A percentile compares a stretch with the other conserved stretches of the same genome.
phyloP scores from a whole-genome alignment of 345 rosid genomes.

The Tarenaya hassleriana region DNA sequence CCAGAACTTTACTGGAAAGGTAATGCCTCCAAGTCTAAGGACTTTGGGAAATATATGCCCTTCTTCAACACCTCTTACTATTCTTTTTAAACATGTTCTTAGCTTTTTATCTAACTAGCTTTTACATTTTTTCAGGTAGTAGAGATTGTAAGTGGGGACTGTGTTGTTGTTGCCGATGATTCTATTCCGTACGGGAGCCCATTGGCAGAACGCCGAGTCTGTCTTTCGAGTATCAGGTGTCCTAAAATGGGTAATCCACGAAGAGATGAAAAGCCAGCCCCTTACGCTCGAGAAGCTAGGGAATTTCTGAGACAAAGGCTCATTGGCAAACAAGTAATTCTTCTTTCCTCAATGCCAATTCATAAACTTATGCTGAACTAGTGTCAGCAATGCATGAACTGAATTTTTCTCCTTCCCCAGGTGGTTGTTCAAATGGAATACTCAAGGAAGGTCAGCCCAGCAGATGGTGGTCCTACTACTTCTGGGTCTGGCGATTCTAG shows the following conservation, averaged over 20 bases:
- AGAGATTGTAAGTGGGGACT: constrained; percentile 97
- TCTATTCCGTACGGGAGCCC: constrained; percentile 76
- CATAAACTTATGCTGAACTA: neutral
- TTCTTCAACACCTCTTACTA: neutral
- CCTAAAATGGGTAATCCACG: constrained; percentile 92
- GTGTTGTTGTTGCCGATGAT: constrained; percentile 87
- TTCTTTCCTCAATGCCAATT: constrained; percentile 8
- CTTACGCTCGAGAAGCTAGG: constrained; percentile 88
- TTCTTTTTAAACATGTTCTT: neutral
- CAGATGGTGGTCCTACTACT: constrained; percentile 56
- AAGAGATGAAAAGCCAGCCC: constrained; percentile 84
- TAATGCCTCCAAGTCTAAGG: constrained; percentile 17
- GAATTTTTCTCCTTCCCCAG: constrained; percentile 34
- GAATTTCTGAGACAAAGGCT: constrained; percentile 80
- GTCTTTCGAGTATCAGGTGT: constrained; percentile 86
- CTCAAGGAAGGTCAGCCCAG: constrained; percentile 62
- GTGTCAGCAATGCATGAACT: constrained; percentile 8
- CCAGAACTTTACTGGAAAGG: constrained; percentile 92
- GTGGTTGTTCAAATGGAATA: constrained; percentile 94
- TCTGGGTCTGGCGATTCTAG: constrained; percentile 65
- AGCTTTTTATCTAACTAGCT: constrained; percentile 5
- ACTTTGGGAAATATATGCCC: neutral
- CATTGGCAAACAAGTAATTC: constrained; percentile 63
- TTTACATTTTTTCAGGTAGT: constrained; percentile 52
- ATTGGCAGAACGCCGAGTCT: constrained; percentile 76